Evolutionary conservation across 805 yeast genomes (phyloP).

Genomic region (Zygosaccharomyces kombuchaensis): DNA sequence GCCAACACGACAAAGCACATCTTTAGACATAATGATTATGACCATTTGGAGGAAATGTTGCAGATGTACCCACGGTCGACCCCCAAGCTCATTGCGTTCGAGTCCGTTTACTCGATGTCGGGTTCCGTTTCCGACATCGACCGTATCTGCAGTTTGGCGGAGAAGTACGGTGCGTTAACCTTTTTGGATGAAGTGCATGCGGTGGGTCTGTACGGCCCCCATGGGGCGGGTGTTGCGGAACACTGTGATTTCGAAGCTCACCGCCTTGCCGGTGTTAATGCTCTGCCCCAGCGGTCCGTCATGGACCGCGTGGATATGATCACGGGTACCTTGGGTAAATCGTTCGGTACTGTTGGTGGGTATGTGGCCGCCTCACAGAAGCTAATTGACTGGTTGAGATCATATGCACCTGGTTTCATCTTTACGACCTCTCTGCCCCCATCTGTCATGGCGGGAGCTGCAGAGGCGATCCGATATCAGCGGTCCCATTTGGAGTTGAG

Average conservation of each 20-base stretch:
- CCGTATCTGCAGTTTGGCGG: conserved; percentile 90
- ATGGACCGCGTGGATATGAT: conserved; percentile 92
- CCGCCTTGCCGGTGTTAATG: conserved; percentile 57
- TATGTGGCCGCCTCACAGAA: conserved; percentile 85
- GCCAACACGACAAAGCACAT: conserved; percentile 84
- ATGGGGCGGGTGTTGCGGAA: conserved; percentile 99
- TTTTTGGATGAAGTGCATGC: conserved; percentile 98
- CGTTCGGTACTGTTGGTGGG: conserved; percentile 97
- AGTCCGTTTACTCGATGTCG: conserved; percentile 96
- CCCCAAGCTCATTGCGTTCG: conserved; percentile 96
- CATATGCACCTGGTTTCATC: conserved; percentile 95
- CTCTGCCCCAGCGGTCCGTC: conserved; percentile 45
- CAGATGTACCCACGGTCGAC: conserved; percentile 76
- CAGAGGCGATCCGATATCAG: conserved; percentile 81
- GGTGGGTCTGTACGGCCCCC: conserved; percentile 98
- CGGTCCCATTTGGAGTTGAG: conserved; percentile 74
- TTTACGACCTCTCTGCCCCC: conserved; percentile 97
- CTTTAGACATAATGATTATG: conserved; percentile 85
- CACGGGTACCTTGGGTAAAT: conserved; percentile 96
- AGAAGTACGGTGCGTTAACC: conserved; percentile 94
- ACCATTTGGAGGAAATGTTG: conserved; percentile 74
- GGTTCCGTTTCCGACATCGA: conserved; percentile 95
- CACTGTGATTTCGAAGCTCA: conserved; percentile 87
- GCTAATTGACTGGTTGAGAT: conserved; percentile 91
- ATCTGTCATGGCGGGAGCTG: conserved; percentile 93